Base-by-base conservation (phyloP, 2,329 filamentous ascomycete genomes). In the Sporothrix sp. region DNA sequence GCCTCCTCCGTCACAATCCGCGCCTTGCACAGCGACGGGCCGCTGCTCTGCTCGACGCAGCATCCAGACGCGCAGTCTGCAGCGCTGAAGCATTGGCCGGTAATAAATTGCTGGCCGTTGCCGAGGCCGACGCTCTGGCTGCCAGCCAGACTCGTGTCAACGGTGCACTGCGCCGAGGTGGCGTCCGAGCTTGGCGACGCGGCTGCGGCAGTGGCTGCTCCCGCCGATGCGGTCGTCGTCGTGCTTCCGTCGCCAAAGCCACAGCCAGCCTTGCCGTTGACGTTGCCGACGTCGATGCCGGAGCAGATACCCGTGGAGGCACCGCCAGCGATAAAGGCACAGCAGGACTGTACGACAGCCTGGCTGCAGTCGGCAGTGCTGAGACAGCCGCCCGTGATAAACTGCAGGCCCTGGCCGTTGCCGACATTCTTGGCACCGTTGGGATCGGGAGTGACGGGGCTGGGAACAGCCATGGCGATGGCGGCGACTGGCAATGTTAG, bases 61-160 rank as follows among this genome's bases (percentile, higher is more conserved):
- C 62, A 64, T 23, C 48, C 54, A 2, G 61, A 62, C 6, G 56
- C 59, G 54, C 62, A 64, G 55, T 64, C 62, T 25, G 59, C 58
- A 28, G 57, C 49, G 48, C 50, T 54, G 18, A 55, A 51, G 57
- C 62, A 64, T 46, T 57, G 60, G 40, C 62, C 62, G 1, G 57
- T 60, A 53, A 64, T 62, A 52, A 63, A 64, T 53, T 64, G 62
- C 10, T 16, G n/a, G 25, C 54, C 60, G 8, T 55, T 30, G 21
- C 58, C 58, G 36, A 57, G 60, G 49, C 62, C 62, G 16, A 61
- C 60, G 48, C 59, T 62, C 47, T 47, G 51, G 6, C 62, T 63
- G 23, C 68, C 67, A 25, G 66, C 55, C 7, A 68, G 59, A 21
- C 61, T 61, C 14, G 58, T 54, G 51, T 66, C 62, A 18, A 67